Base-by-base conservation (phyloP, 1,139 yeast species). In the Yamadazyma atmosphaerica region DNA sequence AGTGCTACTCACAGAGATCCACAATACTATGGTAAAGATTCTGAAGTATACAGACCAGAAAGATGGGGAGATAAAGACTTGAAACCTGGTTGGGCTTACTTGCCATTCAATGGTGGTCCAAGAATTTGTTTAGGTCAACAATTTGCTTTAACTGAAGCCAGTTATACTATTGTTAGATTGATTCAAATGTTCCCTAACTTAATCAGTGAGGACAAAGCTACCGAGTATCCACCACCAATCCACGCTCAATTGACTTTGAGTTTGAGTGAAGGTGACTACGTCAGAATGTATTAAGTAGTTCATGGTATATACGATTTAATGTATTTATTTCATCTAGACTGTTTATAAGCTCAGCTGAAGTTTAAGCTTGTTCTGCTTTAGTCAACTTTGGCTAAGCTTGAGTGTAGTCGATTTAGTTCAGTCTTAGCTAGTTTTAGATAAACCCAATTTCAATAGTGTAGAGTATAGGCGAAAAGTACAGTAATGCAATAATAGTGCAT, bases 81-180 rank as follows among this genome's bases (percentile, higher is more conserved):
- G 50, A 64, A 56, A 52, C 59, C 69, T 37, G 76, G 75, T 33
- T 78, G 81, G 81, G 74, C 72, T 24, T 77, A 63, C 51, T 55
- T 77, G 26, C 81, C 82, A 14, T 77, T 77, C 62, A 79, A 78
- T 47, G 83, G 83, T 37, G 83, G 84, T 3, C 83, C 83, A 27
- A 63, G 83, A 44, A 77, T 78, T 40, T 79, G 84, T 51, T 61
- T 78, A 33, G 83, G 83, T 25, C 82, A 77, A 58, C 83, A 77
- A 55, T 76, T 74, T 58, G 83, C 82, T 1, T 68, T 78, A 43
- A 76, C 81, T 28, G 84, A 79, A 56, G 50, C 52, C 5, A 43
- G 75, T 10, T 77, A 75, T 45, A 67, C 74, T 13, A 50, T 74
- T 35, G 69, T 64, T 14, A 62, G 82, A 41, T 56, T 77, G 38